Evolutionary conservation across 192 early-diverging fungal genomes (phyloP), one percentile per base, ranked within the genome.

Genomic region (Coemansia sp.): DNA sequence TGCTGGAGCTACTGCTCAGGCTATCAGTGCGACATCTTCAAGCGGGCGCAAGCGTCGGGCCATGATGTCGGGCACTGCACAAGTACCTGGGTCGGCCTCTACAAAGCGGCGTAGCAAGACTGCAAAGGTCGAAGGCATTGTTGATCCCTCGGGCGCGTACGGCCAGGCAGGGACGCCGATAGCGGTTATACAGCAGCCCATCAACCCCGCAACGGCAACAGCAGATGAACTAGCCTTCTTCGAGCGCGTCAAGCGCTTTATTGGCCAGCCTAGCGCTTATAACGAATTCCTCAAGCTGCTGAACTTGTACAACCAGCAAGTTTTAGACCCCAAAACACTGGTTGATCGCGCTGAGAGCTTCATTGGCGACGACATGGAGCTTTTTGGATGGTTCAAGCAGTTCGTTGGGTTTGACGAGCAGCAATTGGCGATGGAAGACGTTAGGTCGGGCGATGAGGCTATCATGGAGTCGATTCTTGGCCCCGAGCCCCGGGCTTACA

Each of bases 211-310:
- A 1, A 73, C 81, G 3, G 75, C 82, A 13, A 82, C 89, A 0
- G 73, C 82, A 9, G 94, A 97, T 53, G 97, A 99, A 71, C 81
- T 94, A 6, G 91, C 92, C 35, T 93, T 98, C 66, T 98, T 99
- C 84, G 96, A 98, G 60, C 86, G 90, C 13, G 92, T 93, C 61
- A 95, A 94, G 69, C 86, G 86, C 35, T 84, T 88, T 66, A 93
- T 99, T 59, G 87, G 88, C 3, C 91, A 94, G 83, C 95, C 94
- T 55, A 77, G 84, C 14, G 89, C 90, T 0, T 99, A 97, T 73
- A 92, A 92, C 76, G 96, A 99, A 73, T 99, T 99, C 76, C 84
- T 99, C 48, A 98, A 97, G 74, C 79, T 98, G 2, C 80, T 99
- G 21, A 97, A 97, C 58, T 74, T 98, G 21, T 99, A 92, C 77